Evolutionary conservation across 208 protist genomes (phyloP).

Genomic region (Phytomonas sp.): DNA sequence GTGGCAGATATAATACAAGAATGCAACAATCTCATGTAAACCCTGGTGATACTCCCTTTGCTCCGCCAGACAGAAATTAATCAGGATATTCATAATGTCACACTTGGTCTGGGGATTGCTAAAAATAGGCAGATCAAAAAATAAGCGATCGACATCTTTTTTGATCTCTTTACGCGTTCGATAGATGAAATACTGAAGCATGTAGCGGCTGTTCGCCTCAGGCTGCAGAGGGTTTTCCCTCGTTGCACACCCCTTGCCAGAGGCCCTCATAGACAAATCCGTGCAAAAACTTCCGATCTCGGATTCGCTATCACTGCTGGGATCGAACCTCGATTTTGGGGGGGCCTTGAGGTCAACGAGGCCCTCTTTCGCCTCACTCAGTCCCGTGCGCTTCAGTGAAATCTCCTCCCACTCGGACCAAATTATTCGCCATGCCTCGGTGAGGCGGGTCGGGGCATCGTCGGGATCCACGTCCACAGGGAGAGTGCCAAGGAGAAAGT

Average conservation of each 20-base stretch:
- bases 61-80: conserved; percentile 51
- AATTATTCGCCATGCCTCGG: not conserved
- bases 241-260: not conserved
- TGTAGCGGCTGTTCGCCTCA: conserved; percentile 41
- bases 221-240: conserved; percentile 60
- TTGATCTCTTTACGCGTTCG: conserved; percentile 24
- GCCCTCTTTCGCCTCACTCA: not conserved
- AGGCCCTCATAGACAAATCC: not conserved
- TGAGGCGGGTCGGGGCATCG: not conserved
- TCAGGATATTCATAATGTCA: conserved; percentile 37
- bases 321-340: not conserved
- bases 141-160: conserved; percentile 64
- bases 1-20: conserved; percentile 52
- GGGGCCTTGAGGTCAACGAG: not conserved
- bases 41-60: conserved; percentile 76
- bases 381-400: not conserved
- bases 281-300: not conserved
- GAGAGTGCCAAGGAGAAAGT: conserved; percentile 34
- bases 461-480: conserved; percentile 11
- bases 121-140: conserved; percentile 55
- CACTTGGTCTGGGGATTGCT: conserved; percentile 20
- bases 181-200: conserved; percentile 39
- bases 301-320: conserved; percentile 5
- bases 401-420: not conserved
- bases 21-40: conserved; percentile 87